Conservation (phyloP, 306 rosid genomes). For the Rubus idaeus region DNA sequence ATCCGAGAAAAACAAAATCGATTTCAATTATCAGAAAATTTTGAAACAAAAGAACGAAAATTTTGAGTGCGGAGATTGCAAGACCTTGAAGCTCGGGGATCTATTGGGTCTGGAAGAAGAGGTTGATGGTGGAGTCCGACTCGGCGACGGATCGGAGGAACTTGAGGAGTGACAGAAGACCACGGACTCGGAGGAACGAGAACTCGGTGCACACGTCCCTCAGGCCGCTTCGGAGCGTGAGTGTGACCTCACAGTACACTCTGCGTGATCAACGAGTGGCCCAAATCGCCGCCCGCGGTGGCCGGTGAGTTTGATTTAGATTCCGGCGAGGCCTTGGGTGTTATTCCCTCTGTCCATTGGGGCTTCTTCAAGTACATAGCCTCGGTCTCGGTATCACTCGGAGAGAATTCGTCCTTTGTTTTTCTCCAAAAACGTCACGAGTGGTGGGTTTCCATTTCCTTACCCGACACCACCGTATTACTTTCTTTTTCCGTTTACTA, state of each 20-base stretch:
- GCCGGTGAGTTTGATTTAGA: slow-evolving; percentile 30
- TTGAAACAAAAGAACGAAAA: no score
- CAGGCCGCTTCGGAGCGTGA: no score
- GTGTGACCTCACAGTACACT: slow-evolving; percentile 73
- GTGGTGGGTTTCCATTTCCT: no score
- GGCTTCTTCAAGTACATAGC: slow-evolving; percentile 74
- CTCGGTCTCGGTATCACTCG: neutral
- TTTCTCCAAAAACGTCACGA: neutral
- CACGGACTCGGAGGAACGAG: no score
- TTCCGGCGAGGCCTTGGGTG: slow-evolving; percentile 30
- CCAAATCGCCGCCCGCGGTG: slow-evolving; percentile 47
- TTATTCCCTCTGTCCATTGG: slow-evolving; percentile 60
- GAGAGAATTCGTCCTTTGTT: neutral
- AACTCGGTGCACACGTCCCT: no score
- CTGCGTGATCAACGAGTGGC: slow-evolving; percentile 59
- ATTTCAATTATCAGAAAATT: no score
- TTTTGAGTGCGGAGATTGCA: neutral
- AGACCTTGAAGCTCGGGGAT: slow-evolving; percentile 73
- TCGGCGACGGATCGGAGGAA: no score
- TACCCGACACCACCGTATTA: no score
- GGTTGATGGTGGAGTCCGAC: slow-evolving; percentile 60
- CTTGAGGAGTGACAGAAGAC: no score
- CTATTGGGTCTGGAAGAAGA: slow-evolving; percentile 69
- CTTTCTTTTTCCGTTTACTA: no score
- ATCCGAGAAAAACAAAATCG: neutral